phyloP scores from a whole-genome alignment of 495 filamentous ascomycete species.

The Massariosphaeria phaeospora region DNA sequence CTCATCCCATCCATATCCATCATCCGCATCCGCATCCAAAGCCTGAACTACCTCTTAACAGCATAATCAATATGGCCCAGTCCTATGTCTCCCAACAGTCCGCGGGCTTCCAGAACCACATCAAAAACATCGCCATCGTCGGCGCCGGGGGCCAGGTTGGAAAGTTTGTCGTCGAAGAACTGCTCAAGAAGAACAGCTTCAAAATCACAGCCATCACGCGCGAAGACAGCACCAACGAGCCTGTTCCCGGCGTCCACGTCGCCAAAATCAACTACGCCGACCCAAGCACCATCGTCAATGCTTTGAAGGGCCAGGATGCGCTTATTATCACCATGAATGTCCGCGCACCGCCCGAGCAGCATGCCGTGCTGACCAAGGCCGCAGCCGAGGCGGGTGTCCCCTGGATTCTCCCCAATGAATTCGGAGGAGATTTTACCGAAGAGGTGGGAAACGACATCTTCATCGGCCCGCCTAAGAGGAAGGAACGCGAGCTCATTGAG shows the following conservation, averaged over 20 bases:
- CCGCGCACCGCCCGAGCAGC: constrained; percentile 41
- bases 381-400: constrained; percentile 57
- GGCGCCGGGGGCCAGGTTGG: constrained; percentile 57
- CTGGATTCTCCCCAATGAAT: constrained; percentile 61
- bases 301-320: constrained; percentile 49
- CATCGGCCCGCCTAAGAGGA: constrained; percentile 9
- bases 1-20: no score
- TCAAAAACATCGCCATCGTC: constrained; percentile 49
- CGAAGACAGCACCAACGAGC: constrained; percentile 40
- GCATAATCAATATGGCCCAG: constrained; percentile 7
- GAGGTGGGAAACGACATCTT: constrained; percentile 40
- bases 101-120: constrained; percentile 37
- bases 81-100: constrained; percentile 25
- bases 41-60: no score
- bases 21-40: no score
- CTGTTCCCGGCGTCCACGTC: constrained; percentile 43
- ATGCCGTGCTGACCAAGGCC: constrained; percentile 51
- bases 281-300: constrained; percentile 42
- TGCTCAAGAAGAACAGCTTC: constrained; percentile 50
- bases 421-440: constrained; percentile 43
- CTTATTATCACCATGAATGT: constrained; percentile 58
- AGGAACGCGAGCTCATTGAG: constrained; percentile 40
- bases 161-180: constrained; percentile 47
- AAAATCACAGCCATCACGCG: constrained; percentile 54
- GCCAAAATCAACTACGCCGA: constrained; percentile 46